These are phyloP conservation scores for Leucosporidium scottii DNA, from an alignment of 768 basidiomycete species.

Conservation along the genomic window DNA sequence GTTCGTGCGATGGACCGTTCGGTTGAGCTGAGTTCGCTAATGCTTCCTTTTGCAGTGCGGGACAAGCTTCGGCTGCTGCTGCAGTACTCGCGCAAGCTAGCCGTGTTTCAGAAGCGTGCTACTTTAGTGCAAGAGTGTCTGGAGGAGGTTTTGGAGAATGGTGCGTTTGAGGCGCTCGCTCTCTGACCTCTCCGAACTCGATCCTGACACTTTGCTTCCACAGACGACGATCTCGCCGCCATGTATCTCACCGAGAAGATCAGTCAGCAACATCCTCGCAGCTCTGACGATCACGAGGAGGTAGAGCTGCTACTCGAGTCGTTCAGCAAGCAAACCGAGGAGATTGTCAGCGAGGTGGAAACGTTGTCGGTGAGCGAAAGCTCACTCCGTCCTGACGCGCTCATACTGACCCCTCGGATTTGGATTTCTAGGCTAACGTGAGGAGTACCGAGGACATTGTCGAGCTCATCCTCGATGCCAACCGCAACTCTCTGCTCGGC, in stretches of 20 bases:
- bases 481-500: constrained; percentile 83
- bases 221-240: constrained; percentile 91
- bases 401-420: no score
- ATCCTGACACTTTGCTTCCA: constrained; percentile 35
- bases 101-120: constrained; percentile 84
- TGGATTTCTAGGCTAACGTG: constrained; percentile 90
- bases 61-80: constrained; percentile 87
- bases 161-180: constrained; percentile 13
- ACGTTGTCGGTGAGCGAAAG: constrained; percentile 26
- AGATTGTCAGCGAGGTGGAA: constrained; percentile 36
- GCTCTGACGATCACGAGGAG: constrained; percentile 77
- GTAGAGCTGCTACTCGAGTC: constrained; percentile 88
- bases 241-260: constrained; percentile 92
- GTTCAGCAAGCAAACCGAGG: constrained; percentile 63
- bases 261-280: constrained; percentile 49
- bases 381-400: no score
- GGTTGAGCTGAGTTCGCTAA: background rate
- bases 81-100: constrained; percentile 81
- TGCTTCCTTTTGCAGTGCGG: constrained; percentile 46
- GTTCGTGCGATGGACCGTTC: constrained; percentile 1
- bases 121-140: constrained; percentile 78
- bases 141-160: constrained; percentile 70
- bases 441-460: constrained; percentile 98
- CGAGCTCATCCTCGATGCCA: constrained; percentile 90
- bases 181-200: background rate